Base-by-base conservation (phyloP, 169 alveolate species). In the Blepharisma undulans region DNA sequence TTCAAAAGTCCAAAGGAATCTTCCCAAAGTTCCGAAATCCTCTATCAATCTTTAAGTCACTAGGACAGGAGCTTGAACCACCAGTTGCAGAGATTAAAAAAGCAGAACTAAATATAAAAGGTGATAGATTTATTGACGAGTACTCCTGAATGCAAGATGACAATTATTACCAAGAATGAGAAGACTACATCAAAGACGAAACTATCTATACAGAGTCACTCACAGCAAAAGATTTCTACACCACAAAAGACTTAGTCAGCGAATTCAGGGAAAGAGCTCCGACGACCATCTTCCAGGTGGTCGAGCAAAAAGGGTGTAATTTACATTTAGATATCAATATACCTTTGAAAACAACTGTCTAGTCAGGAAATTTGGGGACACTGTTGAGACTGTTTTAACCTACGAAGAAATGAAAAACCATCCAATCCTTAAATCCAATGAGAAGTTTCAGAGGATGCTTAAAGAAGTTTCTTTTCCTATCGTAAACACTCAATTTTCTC, bases 241-340 rank as follows among this genome's bases (percentile, higher is more conserved):
- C 60, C 33, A 30, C 33, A 72, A 34, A 82, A n/a, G 89, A 82
- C 12, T n/a, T 82, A 12, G 3, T 34, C 22, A 4, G 48, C 18
- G 89, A 82, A 10, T 33, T 82, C 7, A 82, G 48, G 36, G 72
- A 32, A 36, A 22, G 89, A 36, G 36, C 27, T 22, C 89, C 89
- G 10, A 72, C 32, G 60, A 21, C 33, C 27, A 82, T 32, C 29
- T 32, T 22, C 60, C 89, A 82, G 76, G 77, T 48, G 33, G 33
- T 82, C 33, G 89, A 82, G n/a, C 33, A 82, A 59, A 29, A 22
- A 82, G 89, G 89, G 89, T 82, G 89, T 82, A 82, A 82, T 21
- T 19, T 22, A 22, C 60, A 82, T 22, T 21, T 82, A 82, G 89
- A 21, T 59, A 19, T 82, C 33, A 34, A 7, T 82, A 36, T 36